Evolutionary conservation across 2,329 filamentous ascomycete species (phyloP).

Genomic region (Phaeophleospora eucalypticola): DNA sequence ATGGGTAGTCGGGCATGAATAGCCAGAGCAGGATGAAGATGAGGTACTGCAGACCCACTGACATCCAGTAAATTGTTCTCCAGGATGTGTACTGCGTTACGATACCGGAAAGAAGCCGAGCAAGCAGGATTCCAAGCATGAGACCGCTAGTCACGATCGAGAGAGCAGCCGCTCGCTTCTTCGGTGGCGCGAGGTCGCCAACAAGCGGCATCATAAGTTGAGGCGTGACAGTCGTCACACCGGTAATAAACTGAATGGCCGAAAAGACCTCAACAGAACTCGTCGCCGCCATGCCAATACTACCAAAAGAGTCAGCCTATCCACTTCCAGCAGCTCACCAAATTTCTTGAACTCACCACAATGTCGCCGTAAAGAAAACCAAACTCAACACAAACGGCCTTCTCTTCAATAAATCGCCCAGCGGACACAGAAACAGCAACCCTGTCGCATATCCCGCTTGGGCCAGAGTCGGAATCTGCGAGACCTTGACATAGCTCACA

Average conservation of each 20-base stretch:
- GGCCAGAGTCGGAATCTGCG: conserved; percentile 67
- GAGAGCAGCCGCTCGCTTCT: conserved; percentile 64
- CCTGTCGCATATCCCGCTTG: conserved; percentile 76
- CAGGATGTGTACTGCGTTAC: conserved; percentile 70
- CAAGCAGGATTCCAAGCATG: conserved; percentile 70
- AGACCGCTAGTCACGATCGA: conserved; percentile 72
- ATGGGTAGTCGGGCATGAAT: conserved; percentile 78
- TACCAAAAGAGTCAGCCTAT: conserved; percentile 38
- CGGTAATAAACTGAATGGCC: conserved; percentile 66
- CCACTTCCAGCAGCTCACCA: conserved; percentile 4
- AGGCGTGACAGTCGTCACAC: conserved; percentile 76
- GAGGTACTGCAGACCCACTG: conserved; percentile 62
- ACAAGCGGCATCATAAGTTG: conserved; percentile 72
- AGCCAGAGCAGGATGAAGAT: conserved; percentile 63
- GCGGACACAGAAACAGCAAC: conserved; percentile 68
- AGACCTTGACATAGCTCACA: conserved; percentile 64
- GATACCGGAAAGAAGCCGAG: conserved; percentile 70
- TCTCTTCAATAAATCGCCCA: conserved; percentile 66
- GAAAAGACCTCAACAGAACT: conserved; percentile 61
- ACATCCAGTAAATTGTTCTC: conserved; percentile 76
- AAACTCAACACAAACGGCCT: conserved; percentile 66
- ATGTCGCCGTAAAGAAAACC: conserved; percentile 59
- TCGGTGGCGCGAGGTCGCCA: conserved; percentile 68
- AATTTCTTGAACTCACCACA: conserved; percentile 51
- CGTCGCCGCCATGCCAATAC: conserved; percentile 69